Percentiles rank a stretch among this genome's conserved stretches.
These are phyloP conservation scores for Fusarium hostae DNA, from an alignment of 2,329 filamentous ascomycete species.

Conservation along the genomic window DNA sequence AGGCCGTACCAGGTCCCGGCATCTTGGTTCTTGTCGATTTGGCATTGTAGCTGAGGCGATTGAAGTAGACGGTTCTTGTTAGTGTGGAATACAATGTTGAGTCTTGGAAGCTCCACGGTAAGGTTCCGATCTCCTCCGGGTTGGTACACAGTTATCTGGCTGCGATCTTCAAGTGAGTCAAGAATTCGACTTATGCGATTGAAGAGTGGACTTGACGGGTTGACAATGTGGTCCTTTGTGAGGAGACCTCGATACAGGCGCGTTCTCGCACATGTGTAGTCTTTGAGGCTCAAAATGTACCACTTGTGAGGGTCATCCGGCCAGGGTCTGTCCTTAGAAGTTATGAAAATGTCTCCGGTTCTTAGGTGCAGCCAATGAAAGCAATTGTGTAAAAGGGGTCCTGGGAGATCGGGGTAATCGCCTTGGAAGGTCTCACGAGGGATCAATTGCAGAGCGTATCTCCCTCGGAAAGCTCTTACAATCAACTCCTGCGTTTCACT, in stretches of 20 bases:
- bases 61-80: slow-evolving; percentile 56
- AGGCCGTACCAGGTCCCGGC: slow-evolving; percentile 71
- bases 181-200: slow-evolving; percentile 34
- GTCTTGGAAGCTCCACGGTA: slow-evolving; percentile 60
- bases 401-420: slow-evolving; percentile 58
- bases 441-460: slow-evolving; percentile 38
- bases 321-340: slow-evolving; percentile 31
- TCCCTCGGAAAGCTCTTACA: slow-evolving; percentile 25
- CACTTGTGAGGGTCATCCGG: slow-evolving; percentile 12
- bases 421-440: slow-evolving; percentile 30
- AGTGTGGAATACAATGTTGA: slow-evolving; percentile 65
- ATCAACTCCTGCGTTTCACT: slow-evolving; percentile 44
- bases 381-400: slow-evolving; percentile 59
- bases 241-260: not conserved
- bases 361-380: slow-evolving; percentile 64
- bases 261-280: slow-evolving; percentile 21
- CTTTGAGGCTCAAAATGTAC: slow-evolving; percentile 25
- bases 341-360: slow-evolving; percentile 35
- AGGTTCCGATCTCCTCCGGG: slow-evolving; percentile 44
- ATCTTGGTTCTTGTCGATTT: slow-evolving; percentile 68
- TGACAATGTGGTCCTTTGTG: slow-evolving; percentile 29
- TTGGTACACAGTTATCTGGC: slow-evolving; percentile 35
- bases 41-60: slow-evolving; percentile 60
- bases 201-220: slow-evolving; percentile 39
- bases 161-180: slow-evolving; percentile 32